Percentiles rank a stretch among this genome's conserved stretches.
Evolutionary conservation across 2,329 filamentous ascomycete species (phyloP).

Genomic region (Atkinsonella texensis): DNA sequence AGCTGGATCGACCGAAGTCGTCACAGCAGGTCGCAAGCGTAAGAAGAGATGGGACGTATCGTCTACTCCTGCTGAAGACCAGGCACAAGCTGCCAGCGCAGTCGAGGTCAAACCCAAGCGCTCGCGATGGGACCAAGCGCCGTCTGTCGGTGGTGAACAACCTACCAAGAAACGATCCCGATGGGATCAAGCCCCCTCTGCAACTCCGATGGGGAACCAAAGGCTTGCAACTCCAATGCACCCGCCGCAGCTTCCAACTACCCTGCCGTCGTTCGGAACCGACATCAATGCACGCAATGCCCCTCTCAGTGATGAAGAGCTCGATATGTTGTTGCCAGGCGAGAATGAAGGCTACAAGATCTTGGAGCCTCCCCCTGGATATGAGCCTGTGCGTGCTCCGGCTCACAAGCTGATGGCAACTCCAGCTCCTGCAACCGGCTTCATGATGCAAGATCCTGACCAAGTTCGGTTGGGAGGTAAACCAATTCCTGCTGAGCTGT

Average conservation of each 20-base stretch:
- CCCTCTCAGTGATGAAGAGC: constrained; percentile 81
- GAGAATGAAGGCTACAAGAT: constrained; percentile 89
- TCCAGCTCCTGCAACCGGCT: constrained; percentile 66
- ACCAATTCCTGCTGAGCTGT: constrained; percentile 88
- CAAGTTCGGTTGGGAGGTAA: constrained; percentile 73
- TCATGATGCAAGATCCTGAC: constrained; percentile 96
- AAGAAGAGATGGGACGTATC: constrained; percentile 92
- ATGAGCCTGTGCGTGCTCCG: constrained; percentile 69
- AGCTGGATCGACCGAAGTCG: constrained; percentile 52
- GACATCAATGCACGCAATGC: constrained; percentile 66
- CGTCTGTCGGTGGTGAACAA: constrained; percentile 45
- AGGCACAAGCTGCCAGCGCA: constrained; percentile 33
- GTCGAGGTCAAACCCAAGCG: constrained; percentile 55
- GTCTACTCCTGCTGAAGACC: constrained; percentile 42
- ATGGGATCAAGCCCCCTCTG: constrained; percentile 83
- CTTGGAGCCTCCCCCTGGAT: constrained; percentile 80
- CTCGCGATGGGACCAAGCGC: constrained; percentile 81
- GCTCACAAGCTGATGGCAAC: constrained; percentile 65
- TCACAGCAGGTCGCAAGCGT: constrained; percentile 57
- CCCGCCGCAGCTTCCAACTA: constrained; percentile 44
- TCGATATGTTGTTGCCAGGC: constrained; percentile 79
- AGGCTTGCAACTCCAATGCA: constrained; percentile 73
- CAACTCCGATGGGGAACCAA: constrained; percentile 60
- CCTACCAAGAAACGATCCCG: constrained; percentile 65
- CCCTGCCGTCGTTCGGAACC: constrained; percentile 56